Evolutionary conservation across 192 early-diverging fungal species (phyloP), one percentile per base, ranked within the genome.

Genomic region (Geranomyces variabilis): DNA sequence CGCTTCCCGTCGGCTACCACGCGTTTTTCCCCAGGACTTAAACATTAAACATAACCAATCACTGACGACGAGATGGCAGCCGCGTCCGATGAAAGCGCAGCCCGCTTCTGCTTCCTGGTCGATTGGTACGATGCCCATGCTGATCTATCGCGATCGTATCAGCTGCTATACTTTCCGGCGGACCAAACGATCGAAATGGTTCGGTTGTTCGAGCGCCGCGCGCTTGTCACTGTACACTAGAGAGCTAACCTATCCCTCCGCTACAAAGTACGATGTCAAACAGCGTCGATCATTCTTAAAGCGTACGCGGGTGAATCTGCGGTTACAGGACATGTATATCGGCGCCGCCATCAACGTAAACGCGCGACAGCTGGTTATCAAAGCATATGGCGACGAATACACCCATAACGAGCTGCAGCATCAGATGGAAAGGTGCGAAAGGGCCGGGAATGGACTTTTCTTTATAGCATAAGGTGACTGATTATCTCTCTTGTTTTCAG

Each of bases 141-240:
- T 9, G 77, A 86, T 49, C 78, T 86, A 0, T 67, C 75, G 19
- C 73, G 84, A 19, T 67, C 80, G 33, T 88, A 88, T 73, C 79
- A 88, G 68, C 78, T 88, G 44, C 83, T 87, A 70, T 88, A 74
- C 75, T 87, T 80, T 65, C 80, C 82, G 8, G 36, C 31, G 4
- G 86, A 88, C 73, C 74, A 75, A 48, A 75, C 81, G 26, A 79
- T 87, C 34, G 87, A 88, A 70, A 88, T 88, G 87, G 86, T 68
- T 6, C 49, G 30, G 36, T 41, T 3, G 36, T 41, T 10, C 10
- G 45, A 66, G 44, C 36, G 24, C 12, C 14, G 13, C 33, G 8
- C 46, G 61, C 29, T 41, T 41, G n/a, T n/a, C n/a, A n/a, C n/a
- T n/a, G n/a, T n/a, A n/a, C n/a, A n/a, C n/a, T n/a, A n/a, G n/a